Base-by-base conservation (phyloP, 257 asterid genomes). In the Gynochthodes officinalis region DNA sequence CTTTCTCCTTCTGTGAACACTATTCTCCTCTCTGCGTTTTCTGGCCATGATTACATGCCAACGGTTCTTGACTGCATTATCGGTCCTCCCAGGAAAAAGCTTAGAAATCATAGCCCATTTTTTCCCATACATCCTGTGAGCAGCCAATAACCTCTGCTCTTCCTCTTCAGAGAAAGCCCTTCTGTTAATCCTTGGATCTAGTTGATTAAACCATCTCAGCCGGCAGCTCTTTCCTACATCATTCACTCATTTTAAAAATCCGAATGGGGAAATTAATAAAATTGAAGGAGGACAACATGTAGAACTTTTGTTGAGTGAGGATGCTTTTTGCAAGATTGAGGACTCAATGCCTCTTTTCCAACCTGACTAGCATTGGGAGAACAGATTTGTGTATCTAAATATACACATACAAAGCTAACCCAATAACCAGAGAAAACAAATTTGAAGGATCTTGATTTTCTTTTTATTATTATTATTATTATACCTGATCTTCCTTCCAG, bases 11-110 rank as follows among this genome's bases (percentile, higher is more conserved):
- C 73, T 72, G 52, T 74, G 50, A 42, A 50, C 64, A 69, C 66
- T 35, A n/a, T 44, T 75, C 57, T 71, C 71, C 35, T 71, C 72
- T 66, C 82, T 70, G 64, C 71, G 78, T 60, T 69, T 78, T 80
- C 96, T 88, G 25, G 98, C 98, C 96, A 90, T 90, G n/a, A 92
- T 75, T 0, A 90, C 98, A 80, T 92, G 98, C 98, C 98, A 90
- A 75, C 90, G 98, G 69, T 92, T 92, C 79, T 92, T 92, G 11
- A 92, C 96, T 2, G 98, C 96, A 80, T 92, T 92, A 62, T 92
- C 98, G 30, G 98, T 92, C 81, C 97, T 78, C 37, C 98, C 98
- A 1, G 98, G 97, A 65, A 92, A 92, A 76, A 90, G 88, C 74
- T 92, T 81, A 37, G 97, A 87, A 42, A 92, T 92, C 2, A 86